A percentile compares a stretch with the other conserved stretches of the same genome.
Conservation (phyloP, 106 monocot species). For the Agapanthus africanus region DNA sequence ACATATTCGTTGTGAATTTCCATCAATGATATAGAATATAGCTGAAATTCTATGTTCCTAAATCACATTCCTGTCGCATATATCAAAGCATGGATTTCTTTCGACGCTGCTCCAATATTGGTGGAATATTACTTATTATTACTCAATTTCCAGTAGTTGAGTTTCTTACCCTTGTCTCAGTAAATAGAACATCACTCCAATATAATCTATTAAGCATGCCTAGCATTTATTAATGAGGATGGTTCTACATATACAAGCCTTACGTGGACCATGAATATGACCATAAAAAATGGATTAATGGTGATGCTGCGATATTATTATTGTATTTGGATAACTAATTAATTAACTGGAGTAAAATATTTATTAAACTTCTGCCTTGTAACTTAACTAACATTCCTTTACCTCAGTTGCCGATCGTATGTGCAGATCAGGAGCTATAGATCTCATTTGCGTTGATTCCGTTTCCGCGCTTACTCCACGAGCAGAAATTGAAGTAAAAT, state of each 20-base stretch:
- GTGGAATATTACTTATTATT: too few species aligned
- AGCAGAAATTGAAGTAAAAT: conserved; percentile 94
- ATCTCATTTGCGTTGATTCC: conserved; percentile 93
- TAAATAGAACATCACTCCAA: neutral
- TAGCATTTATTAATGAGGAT: neutral
- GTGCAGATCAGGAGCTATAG: conserved; percentile 99
- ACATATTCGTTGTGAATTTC: too few species aligned
- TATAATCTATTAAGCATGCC: conserved; percentile 1
- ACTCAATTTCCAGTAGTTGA: conserved; percentile 1
- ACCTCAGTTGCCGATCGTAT: conserved; percentile 95
- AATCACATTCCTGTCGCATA: too few species aligned
- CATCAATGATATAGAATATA: too few species aligned
- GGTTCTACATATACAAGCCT: too few species aligned
- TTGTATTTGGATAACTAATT: neutral
- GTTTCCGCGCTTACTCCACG: conserved; percentile 97
- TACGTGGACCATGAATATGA: too few species aligned
- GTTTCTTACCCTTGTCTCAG: neutral
- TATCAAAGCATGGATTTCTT: too few species aligned
- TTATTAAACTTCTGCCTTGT: neutral
- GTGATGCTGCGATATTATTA: neutral
- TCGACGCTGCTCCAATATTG: too few species aligned
- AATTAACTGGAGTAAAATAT: neutral
- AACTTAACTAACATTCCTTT: conserved; percentile 11
- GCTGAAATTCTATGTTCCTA: too few species aligned
- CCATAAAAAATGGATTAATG: too few species aligned